Base-by-base conservation (phyloP, 2,329 filamentous ascomycete genomes). In the Tothia fuscella region DNA sequence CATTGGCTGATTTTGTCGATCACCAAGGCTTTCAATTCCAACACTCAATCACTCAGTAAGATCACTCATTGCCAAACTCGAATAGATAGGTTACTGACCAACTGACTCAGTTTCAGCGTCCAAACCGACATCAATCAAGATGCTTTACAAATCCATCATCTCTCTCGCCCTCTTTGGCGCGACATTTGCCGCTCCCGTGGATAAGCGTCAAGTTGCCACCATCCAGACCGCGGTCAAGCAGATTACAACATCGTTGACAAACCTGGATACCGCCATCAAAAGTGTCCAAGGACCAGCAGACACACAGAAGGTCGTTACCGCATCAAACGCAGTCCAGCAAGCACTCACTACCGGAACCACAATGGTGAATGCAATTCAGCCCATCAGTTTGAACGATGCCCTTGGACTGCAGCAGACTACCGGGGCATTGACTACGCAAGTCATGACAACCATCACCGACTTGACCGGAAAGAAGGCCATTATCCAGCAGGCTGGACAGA, bases 401-500 rank as follows among this genome's bases (percentile, higher is more conserved):
- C 25, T 40, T n/a, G 3, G 21, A 14, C 25, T 40, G 9, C 19
- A 20, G 22, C 25, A 29, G 12, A 14, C 24, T 30, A 28, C 38
- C 20, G 19, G 31, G 25, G 31, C 38, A 6, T 31, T 40, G 38
- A n/a, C 26, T 2, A 31, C 25, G 6, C 12, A n/a, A 13, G 29
- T 28, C 3, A 9, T 5, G 16, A 21, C 16, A 6, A 31, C 38
- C 16, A 26, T 40, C 38, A 40, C 38, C 17, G 26, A 40, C 13
- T 26, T 40, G 4, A 40, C 31, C n/a, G 38, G 19, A n/a, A 40
- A 40, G 38, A 40, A 40, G 26, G 26, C 16, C 3, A 22, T 40
- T 26, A 40, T 40, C 20, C 6, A 13, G 7, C 25, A 40, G 38
- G 38, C 29, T 24, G 20, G 20, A 17, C 25, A 22, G 20, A 6